Evolutionary conservation across 306 rosid genomes (phyloP).

Genomic region (Sophora flavescens): DNA sequence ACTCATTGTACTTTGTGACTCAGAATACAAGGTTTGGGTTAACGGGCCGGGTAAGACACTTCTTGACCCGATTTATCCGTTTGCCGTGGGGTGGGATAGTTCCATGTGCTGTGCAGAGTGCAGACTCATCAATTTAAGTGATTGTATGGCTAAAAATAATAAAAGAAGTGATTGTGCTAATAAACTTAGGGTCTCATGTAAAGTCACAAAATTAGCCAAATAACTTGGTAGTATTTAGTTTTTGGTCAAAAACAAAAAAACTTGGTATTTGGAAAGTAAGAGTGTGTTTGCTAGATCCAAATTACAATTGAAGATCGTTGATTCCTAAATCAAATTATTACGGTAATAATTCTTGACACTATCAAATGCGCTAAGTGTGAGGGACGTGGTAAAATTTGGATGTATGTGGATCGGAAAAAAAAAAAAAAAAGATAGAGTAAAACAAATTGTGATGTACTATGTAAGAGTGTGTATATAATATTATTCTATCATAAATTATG

Average conservation of each 20-base stretch:
- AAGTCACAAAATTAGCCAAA: not conserved
- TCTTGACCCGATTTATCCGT: not conserved
- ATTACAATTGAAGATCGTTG: slow-evolving; percentile 27
- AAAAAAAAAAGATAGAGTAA: too few relatives aligned
- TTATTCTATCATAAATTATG: slow-evolving; percentile 3
- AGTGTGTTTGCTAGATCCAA: slow-evolving; percentile 24
- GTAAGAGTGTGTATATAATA: too few relatives aligned
- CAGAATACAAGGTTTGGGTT: not conserved
- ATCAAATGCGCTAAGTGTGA: too few relatives aligned
- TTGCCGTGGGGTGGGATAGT: not conserved
- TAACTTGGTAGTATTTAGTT: slow-evolving; percentile 17
- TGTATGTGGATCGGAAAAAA: too few relatives aligned
- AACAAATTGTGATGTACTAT: too few relatives aligned
- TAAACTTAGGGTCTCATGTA: not conserved
- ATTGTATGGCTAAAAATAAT: slow-evolving; percentile 1
- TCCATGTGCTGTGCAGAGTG: not conserved
- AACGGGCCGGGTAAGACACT: not conserved
- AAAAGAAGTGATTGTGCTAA: not conserved
- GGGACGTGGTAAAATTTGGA: too few relatives aligned
- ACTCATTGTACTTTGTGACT: not conserved
- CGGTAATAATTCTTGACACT: too few relatives aligned
- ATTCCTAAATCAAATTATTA: slow-evolving; percentile 7
- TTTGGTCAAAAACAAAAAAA: too few relatives aligned
- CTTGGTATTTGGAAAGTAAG: slow-evolving; percentile 5
- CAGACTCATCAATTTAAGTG: not conserved